These are phyloP conservation scores for Schizophyllum commune DNA, from an alignment of 1,284 basidiomycete genomes.

Conservation along the genomic window DNA sequence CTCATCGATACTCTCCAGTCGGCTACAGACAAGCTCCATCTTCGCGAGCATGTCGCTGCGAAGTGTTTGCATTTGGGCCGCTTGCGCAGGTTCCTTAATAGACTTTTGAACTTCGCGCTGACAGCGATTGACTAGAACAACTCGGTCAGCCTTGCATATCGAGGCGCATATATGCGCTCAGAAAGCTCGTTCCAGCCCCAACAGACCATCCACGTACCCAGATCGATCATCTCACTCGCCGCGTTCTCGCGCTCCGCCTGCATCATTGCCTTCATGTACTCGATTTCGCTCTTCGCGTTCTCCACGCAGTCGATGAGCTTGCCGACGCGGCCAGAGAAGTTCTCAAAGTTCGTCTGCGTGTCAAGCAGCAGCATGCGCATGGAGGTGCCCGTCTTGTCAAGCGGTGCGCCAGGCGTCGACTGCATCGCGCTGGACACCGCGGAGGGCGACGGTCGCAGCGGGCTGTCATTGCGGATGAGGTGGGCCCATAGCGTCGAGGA, in stretches of 20 bases:
- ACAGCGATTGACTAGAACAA: constrained; percentile 42
- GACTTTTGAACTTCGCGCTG: constrained; percentile 52
- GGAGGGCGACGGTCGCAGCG: constrained; percentile 10
- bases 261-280: constrained; percentile 35
- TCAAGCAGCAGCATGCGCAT: constrained; percentile 62
- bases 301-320: constrained; percentile 33
- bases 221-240: constrained; percentile 34
- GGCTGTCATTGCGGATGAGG: constrained; percentile 33
- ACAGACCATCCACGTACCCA: constrained; percentile 27
- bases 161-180: constrained; percentile 17
- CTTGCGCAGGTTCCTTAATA: constrained; percentile 50
- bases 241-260: constrained; percentile 37
- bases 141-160: background rate
- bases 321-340: constrained; percentile 44
- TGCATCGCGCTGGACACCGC: constrained; percentile 19
- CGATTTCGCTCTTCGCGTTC: constrained; percentile 34
- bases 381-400: constrained; percentile 57
- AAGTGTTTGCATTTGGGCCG: background rate
- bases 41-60: background rate
- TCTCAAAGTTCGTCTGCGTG: constrained; percentile 56
- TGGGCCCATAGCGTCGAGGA: constrained; percentile 37
- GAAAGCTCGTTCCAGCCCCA: constrained; percentile 4
- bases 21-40: background rate
- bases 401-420: constrained; percentile 33
- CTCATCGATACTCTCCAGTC: background rate